Percentiles rank a stretch among this genome's conserved stretches.
Conservation (phyloP, 306 rosid species). For the Casuarina equisetifolia region DNA sequence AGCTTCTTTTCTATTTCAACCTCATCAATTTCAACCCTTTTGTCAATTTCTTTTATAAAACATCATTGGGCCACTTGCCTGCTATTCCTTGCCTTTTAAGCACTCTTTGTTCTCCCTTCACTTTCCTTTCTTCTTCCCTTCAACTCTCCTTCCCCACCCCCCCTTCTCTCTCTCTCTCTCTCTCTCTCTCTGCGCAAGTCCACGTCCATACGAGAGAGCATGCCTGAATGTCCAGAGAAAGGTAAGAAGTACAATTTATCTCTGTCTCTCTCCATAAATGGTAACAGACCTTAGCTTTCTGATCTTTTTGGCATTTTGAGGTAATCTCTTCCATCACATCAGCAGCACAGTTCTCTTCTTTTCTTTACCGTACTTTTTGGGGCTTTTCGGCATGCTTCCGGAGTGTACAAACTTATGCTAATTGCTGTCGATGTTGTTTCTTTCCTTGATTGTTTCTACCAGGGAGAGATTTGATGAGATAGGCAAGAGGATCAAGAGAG, state of each 20-base stretch:
- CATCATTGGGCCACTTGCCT: slow-evolving; percentile 41
- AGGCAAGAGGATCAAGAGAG: slow-evolving; percentile 87
- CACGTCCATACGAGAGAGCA: slow-evolving; percentile 59
- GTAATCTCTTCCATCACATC: not conserved
- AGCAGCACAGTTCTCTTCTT: not conserved
- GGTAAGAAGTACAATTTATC: slow-evolving; percentile 48
- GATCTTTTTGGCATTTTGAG: not conserved
- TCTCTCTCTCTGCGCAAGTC: slow-evolving; percentile 37
- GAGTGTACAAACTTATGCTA: not conserved
- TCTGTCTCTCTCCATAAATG: not conserved
- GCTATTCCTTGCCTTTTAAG: slow-evolving; percentile 84
- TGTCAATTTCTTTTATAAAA: slow-evolving; percentile 36
- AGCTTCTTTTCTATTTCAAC: slow-evolving; percentile 16
- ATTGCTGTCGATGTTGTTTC: not conserved
- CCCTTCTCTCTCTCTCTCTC: slow-evolving; percentile 17
- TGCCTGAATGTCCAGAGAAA: slow-evolving; percentile 99
- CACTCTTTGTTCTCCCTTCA: slow-evolving; percentile 42
- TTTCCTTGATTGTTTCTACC: not conserved
- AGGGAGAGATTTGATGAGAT: slow-evolving; percentile 83
- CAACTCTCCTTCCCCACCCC: slow-evolving; percentile 18
- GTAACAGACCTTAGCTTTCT: not conserved
- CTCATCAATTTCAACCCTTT: slow-evolving; percentile 2
- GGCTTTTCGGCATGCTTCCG: not conserved
- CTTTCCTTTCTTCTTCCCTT: slow-evolving; percentile 40
- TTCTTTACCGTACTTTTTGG: not conserved